A percentile compares a stretch with the other conserved stretches of the same genome.
phyloP scores from a whole-genome alignment of 2,329 filamentous ascomycete genomes.

The Pseudopyrenochaeta lycopersici region DNA sequence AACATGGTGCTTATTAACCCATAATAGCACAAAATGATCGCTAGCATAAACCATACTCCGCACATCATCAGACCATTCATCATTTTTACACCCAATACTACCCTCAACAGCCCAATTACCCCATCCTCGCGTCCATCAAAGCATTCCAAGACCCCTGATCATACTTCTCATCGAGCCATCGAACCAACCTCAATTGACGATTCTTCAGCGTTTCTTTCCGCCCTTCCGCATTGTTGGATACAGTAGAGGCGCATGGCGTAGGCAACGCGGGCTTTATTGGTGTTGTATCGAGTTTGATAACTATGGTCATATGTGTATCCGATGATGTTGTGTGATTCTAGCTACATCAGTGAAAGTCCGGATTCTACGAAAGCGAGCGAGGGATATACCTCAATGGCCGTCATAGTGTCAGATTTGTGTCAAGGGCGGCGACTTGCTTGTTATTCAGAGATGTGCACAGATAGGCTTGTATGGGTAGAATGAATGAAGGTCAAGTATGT shows the following conservation, averaged over 20 bases:
- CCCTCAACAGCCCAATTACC: not conserved
- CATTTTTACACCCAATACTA: not conserved
- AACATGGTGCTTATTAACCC: too few relatives aligned
- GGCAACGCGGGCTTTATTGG: not conserved
- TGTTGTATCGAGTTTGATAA: slow-evolving; percentile 1
- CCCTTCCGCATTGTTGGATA: not conserved
- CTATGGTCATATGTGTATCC: not conserved
- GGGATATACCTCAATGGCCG: not conserved
- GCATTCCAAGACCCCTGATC: slow-evolving; percentile 26
- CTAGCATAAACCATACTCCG: not conserved
- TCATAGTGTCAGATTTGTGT: not conserved
- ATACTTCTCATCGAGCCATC: slow-evolving; percentile 21
- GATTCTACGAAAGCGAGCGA: not conserved
- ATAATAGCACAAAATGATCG: too few relatives aligned
- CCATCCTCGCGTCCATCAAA: slow-evolving; percentile 11
- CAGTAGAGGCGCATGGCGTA: not conserved
- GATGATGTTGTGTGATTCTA: not conserved
- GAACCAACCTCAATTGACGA: not conserved
- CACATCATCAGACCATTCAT: not conserved
- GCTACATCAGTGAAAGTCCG: not conserved
- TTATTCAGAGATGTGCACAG: too few relatives aligned
- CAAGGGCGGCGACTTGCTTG: not conserved
- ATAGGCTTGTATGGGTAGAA: too few relatives aligned
- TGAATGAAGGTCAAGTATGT: too few relatives aligned
- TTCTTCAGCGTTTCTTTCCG: not conserved